Evolutionary conservation across 306 rosid genomes (phyloP).

Genomic region (Cicer judaicum): DNA sequence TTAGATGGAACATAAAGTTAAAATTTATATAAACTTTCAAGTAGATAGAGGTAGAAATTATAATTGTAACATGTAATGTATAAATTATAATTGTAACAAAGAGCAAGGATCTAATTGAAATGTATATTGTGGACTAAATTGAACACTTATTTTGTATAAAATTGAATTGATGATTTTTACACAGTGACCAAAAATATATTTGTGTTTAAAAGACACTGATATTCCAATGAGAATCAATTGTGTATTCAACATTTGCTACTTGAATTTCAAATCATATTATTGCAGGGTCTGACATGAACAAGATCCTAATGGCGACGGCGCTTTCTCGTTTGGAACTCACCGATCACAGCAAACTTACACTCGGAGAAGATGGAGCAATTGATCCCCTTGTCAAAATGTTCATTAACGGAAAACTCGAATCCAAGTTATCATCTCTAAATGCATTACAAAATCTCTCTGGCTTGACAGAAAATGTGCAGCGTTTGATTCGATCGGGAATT

Average conservation of each 20-base stretch:
- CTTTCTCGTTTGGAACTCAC: slow-evolving; percentile 84
- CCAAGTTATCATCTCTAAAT: slow-evolving; percentile 81
- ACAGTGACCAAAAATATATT: not conserved
- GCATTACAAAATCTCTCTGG: slow-evolving; percentile 80
- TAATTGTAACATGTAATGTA: too few relatives aligned
- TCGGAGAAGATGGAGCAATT: slow-evolving; percentile 84
- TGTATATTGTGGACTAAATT: not conserved
- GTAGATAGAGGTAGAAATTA: slow-evolving; percentile 3
- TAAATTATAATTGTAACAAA: too few relatives aligned
- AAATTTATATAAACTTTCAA: slow-evolving; percentile 3
- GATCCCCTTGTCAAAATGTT: slow-evolving; percentile 80
- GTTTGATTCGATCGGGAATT: slow-evolving; percentile 68
- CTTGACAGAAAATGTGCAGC: slow-evolving; percentile 68
- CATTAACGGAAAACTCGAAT: slow-evolving; percentile 76
- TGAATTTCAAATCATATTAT: slow-evolving; percentile 40
- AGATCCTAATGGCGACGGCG: slow-evolving; percentile 91
- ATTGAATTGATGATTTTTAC: not conserved
- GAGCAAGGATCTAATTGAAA: too few relatives aligned
- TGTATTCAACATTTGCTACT: not conserved
- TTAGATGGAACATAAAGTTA: slow-evolving; percentile 1
- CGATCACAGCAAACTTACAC: slow-evolving; percentile 71
- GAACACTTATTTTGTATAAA: not conserved
- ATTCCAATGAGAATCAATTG: too few relatives aligned
- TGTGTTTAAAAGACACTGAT: too few relatives aligned
- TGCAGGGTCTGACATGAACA: slow-evolving; percentile 93